A percentile compares a stretch with the other conserved stretches of the same genome.
Conservation (phyloP, 805 yeast genomes). For the Myxozyma nipponensis region DNA sequence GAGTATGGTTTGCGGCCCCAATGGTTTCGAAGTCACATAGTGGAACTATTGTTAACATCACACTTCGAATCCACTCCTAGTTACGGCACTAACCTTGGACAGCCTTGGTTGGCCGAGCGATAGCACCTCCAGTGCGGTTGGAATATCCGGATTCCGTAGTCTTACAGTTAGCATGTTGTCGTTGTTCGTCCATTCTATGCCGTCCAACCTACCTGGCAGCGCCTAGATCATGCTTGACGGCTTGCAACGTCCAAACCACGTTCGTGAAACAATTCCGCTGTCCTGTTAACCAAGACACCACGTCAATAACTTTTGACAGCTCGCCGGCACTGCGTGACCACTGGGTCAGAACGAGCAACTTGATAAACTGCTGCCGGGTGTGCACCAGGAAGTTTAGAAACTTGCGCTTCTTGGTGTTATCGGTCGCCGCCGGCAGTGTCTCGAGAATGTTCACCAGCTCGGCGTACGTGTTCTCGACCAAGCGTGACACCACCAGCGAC, state of each 20-base stretch:
- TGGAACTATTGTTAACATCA: constrained; percentile 13
- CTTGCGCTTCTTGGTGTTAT: constrained; percentile 60
- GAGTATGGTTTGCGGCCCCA: constrained; percentile 56
- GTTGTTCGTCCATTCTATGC: background rate
- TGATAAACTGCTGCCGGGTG: constrained; percentile 76
- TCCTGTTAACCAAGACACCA: constrained; percentile 79
- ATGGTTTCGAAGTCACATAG: constrained; percentile 47
- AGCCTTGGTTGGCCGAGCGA: constrained; percentile 48
- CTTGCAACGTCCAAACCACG: constrained; percentile 61
- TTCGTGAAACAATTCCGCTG: constrained; percentile 68
- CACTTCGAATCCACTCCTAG: background rate
- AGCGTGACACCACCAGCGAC: constrained; percentile 53
- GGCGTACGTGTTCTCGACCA: constrained; percentile 58
- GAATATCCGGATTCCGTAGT: constrained; percentile 83
- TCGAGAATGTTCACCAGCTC: constrained; percentile 60
- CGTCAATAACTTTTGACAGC: constrained; percentile 72
- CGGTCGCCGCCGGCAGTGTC: constrained; percentile 55
- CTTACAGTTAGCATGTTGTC: constrained; percentile 2
- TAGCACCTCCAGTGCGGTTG: constrained; percentile 82
- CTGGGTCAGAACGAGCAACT: constrained; percentile 78
- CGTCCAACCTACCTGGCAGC: constrained; percentile 61
- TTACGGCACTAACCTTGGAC: constrained; percentile 13
- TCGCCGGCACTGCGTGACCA: constrained; percentile 79
- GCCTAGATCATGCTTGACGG: constrained; percentile 64
- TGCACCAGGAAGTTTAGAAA: constrained; percentile 66